Percentiles rank a stretch among this genome's conserved stretches.
phyloP scores from a whole-genome alignment of 495 filamentous ascomycete species.

The Aspergillus bridgeri region DNA sequence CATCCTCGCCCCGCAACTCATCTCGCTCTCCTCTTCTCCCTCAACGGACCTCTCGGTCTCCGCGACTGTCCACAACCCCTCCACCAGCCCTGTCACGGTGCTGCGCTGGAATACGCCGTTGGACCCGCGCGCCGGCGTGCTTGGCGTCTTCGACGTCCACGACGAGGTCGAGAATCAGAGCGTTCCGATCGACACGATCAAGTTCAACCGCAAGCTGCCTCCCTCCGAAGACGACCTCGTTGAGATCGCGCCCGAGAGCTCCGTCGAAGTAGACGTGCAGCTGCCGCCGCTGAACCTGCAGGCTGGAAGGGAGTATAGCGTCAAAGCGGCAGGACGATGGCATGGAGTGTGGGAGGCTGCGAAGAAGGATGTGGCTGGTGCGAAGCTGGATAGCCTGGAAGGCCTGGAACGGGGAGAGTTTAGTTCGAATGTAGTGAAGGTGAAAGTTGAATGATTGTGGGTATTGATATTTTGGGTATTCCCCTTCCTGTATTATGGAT shows the following conservation, averaged over 20 bases:
- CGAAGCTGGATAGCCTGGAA: not conserved
- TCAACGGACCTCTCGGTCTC: not conserved
- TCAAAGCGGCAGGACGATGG: not conserved
- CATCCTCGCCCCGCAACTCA: conserved; percentile 1
- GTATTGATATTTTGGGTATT: too few species aligned
- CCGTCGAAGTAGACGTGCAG: not conserved
- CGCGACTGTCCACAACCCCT: not conserved
- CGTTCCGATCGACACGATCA: conserved; percentile 1
- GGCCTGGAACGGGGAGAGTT: not conserved
- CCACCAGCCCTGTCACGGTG: not conserved
- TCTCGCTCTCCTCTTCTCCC: not conserved
- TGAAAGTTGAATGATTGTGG: conserved; percentile 2
- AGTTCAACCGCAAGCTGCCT: conserved; percentile 2
- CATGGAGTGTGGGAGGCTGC: conserved; percentile 1
- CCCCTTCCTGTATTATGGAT: too few species aligned
- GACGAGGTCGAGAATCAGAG: not conserved
- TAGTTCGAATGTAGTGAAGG: not conserved
- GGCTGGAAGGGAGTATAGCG: not conserved
- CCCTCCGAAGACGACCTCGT: not conserved
- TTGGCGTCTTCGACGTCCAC: conserved; percentile 1
- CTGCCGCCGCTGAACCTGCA: not conserved
- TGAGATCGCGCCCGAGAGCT: conserved; percentile 2
- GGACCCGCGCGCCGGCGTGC: conserved; percentile 1
- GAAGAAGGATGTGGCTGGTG: not conserved
- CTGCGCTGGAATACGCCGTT: conserved; percentile 1